These are phyloP conservation scores for Colletotrichum musae DNA, from an alignment of 2,329 filamentous ascomycete genomes.

Conservation along the genomic window DNA sequence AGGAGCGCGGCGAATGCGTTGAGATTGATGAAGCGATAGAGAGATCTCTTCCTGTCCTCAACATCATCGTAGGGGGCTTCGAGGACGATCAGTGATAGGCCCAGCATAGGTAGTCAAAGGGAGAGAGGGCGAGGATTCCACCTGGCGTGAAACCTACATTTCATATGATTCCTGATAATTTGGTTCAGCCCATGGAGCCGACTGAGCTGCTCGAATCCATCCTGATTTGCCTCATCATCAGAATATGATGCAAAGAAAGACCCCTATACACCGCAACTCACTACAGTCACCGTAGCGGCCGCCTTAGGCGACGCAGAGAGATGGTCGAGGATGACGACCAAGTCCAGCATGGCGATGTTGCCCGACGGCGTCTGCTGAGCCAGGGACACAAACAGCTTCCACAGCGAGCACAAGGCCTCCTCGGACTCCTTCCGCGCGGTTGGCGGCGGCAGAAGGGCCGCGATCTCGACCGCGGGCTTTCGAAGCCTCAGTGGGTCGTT, in stretches of 20 bases:
- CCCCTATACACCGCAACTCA: background rate
- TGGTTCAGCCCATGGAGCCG: constrained; percentile 19
- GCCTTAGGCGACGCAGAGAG: constrained; percentile 38
- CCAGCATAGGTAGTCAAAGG: background rate
- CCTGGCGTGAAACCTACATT: constrained; percentile 16
- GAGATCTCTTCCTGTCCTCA: background rate
- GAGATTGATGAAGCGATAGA: constrained; percentile 32
- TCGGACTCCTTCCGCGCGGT: background rate
- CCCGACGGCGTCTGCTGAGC: constrained; percentile 40
- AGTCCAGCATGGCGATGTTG: constrained; percentile 33
- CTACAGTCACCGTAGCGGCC: constrained; percentile 16
- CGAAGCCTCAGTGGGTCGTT: constrained; percentile 25
- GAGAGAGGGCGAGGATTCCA: too few species aligned
- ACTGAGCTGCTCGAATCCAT: constrained; percentile 35
- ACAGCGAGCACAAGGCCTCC: constrained; percentile 25
- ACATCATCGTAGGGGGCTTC: constrained; percentile 13
- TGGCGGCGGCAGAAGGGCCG: constrained; percentile 17
- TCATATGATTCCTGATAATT: constrained; percentile 25
- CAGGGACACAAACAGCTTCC: constrained; percentile 38
- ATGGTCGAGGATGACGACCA: constrained; percentile 34
- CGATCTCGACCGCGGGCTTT: constrained; percentile 4
- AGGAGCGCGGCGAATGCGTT: constrained; percentile 41
- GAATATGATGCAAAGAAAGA: background rate
- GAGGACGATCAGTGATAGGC: background rate
- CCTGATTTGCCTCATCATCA: background rate